Base-by-base conservation (phyloP, 345 rosid species). In the Microcos paniculata region DNA sequence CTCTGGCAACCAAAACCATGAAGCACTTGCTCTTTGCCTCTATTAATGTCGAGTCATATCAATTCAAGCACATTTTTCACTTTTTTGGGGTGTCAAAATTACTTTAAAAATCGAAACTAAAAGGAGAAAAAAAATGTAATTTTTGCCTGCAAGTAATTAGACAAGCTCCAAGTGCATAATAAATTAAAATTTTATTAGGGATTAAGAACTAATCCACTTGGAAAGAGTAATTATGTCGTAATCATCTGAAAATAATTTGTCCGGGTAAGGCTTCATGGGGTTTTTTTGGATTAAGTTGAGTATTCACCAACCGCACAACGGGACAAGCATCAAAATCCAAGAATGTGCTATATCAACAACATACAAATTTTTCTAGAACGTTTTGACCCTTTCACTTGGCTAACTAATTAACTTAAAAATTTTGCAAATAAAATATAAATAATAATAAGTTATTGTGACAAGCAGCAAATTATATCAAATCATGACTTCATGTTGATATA, bases 401-500 rank as follows among this genome's bases (percentile, higher is more conserved):
- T 68, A 48, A 42, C 45, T 42, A 42, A 42, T 42, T 42, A 42
- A 42, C 45, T 6, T 42, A 8, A 6, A 42, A 42, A 9, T 35
- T 35, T 7, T 1, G 2, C 45, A 42, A 42, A 42, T 42, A 42
- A 42, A 42, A 7, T 42, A 42, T n/a, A 42, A 5, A 42, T 7
- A 42, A 40, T 35, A 35, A 35, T 35, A 42, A 10, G 45, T 7
- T 42, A 42, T 6, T 8, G 45, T 42, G 45, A 42, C 10, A 42
- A 49, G 26, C 43, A 46, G 26, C 56, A 67, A 46, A 26, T 66
- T 13, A 26, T 67, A 18, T 69, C 58, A 69, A 48, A 49, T 16
- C 72, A 51, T 69, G 72, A 49, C 58, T 69, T 49, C 72, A 69
- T 69, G 58, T 49, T 30, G 72, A 49, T 49, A 69, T n/a, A n/a